These are phyloP conservation scores for Euphorbia pulcherrima DNA, from an alignment of 345 rosid genomes.

Conservation along the genomic window DNA sequence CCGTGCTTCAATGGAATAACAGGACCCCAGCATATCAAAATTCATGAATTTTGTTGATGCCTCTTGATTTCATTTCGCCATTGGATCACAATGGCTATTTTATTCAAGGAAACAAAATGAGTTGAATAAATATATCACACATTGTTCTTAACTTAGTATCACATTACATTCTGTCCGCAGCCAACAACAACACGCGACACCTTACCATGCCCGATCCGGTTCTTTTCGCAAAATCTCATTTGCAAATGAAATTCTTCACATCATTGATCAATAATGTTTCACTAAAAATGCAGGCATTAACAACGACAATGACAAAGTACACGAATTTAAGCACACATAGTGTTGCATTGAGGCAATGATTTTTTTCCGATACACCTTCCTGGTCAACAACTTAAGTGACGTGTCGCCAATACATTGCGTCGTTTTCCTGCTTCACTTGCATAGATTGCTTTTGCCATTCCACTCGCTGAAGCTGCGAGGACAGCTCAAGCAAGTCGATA, in stretches of 20 bases:
- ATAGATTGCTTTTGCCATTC: conserved; percentile 58
- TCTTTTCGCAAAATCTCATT: not conserved
- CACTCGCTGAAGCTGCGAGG: conserved; percentile 69
- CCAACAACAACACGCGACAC: not conserved
- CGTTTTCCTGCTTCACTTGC: conserved; percentile 50
- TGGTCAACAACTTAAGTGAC: conserved; percentile 17
- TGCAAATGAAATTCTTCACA: not conserved
- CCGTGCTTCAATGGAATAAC: too few species aligned
- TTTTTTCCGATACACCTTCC: conserved; percentile 23
- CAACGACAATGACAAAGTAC: not conserved
- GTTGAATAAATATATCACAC: not conserved
- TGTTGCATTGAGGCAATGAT: not conserved
- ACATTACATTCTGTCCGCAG: not conserved
- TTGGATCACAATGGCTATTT: too few species aligned
- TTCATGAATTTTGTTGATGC: not conserved
- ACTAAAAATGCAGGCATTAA: not conserved
- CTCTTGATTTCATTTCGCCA: not conserved
- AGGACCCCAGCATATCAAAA: too few species aligned
- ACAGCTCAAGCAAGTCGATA: conserved; percentile 61
- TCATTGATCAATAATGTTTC: too few species aligned
- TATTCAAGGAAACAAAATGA: not conserved
- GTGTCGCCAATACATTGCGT: conserved; percentile 37
- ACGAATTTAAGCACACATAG: not conserved
- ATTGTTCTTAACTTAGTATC: not conserved
- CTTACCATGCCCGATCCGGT: not conserved